Conservation (phyloP, 192 early-diverging fungal species). For the Entomortierella parvispora region DNA sequence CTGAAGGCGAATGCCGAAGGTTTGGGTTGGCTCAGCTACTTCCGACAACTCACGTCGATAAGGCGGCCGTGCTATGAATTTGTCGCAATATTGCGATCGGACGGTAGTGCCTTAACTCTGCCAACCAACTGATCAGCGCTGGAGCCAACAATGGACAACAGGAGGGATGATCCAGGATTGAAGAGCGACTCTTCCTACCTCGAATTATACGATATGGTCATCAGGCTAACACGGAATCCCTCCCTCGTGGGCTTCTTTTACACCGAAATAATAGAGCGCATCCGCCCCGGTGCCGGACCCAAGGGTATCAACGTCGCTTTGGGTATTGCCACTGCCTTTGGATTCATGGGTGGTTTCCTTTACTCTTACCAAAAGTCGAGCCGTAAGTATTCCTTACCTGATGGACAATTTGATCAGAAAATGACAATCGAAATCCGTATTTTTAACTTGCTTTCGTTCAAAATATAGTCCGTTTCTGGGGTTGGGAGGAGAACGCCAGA, state of each 20-base stretch:
- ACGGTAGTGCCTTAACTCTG: too few relatives aligned
- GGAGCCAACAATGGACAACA: too few relatives aligned
- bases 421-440: not conserved
- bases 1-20: too few relatives aligned
- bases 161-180: too few relatives aligned
- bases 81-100: too few relatives aligned
- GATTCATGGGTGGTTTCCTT: constrained; percentile 79
- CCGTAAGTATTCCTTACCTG: constrained; percentile 65
- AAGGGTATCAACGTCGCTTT: constrained; percentile 60
- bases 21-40: too few relatives aligned
- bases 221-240: not conserved
- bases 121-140: too few relatives aligned
- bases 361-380: constrained; percentile 77
- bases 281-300: constrained; percentile 55
- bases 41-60: too few relatives aligned
- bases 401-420: not conserved
- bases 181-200: too few relatives aligned
- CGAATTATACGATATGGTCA: too few relatives aligned
- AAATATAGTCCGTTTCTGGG: constrained; percentile 95
- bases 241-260: not conserved
- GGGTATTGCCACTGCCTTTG: constrained; percentile 60
- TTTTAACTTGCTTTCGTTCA: too few relatives aligned
- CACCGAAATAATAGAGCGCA: constrained; percentile 63
- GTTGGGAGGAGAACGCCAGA: constrained; percentile 85
- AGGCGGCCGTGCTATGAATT: too few relatives aligned